phyloP scores from a whole-genome alignment of 495 filamentous ascomycete species.

The Margaritispora aquatica region DNA sequence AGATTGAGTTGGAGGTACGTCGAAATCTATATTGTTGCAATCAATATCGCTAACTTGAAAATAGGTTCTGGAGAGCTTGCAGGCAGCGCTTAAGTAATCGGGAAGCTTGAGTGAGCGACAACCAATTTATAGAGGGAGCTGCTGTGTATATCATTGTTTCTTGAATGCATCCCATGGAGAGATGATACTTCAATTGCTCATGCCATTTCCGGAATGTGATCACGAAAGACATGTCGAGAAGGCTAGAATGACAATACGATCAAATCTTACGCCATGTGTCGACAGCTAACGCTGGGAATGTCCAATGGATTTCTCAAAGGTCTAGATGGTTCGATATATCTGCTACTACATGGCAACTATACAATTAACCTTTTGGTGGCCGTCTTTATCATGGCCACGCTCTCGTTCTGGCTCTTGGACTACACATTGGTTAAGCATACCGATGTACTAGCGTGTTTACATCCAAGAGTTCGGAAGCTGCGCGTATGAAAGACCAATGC shows the following conservation, averaged over 20 bases:
- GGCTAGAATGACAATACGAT: too few relatives aligned
- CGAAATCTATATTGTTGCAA: not conserved
- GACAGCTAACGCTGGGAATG: too few relatives aligned
- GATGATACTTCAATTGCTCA: not conserved
- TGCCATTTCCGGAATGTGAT: not conserved
- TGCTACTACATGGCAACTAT: too few relatives aligned
- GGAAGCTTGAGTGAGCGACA: not conserved
- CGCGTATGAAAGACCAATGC: too few relatives aligned
- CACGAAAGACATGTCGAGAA: too few relatives aligned
- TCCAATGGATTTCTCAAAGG: too few relatives aligned
- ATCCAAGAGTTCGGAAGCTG: not conserved
- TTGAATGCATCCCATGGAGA: slow-evolving; percentile 21
- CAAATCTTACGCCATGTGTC: too few relatives aligned
- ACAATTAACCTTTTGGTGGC: too few relatives aligned
- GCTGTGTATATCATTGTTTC: slow-evolving; percentile 27
- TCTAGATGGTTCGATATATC: too few relatives aligned
- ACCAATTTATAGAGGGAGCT: slow-evolving; percentile 20
- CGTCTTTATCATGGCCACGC: too few relatives aligned
- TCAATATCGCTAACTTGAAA: not conserved
- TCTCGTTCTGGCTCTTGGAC: too few relatives aligned
- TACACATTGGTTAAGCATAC: too few relatives aligned
- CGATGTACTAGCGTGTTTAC: not conserved
- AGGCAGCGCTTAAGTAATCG: slow-evolving; percentile 64
- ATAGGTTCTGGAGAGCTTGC: slow-evolving; percentile 68
- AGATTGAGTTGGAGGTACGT: slow-evolving; percentile 93